Percentiles rank a stretch among this genome's conserved stretches.
These are phyloP conservation scores for Phytophthora syringae DNA, from an alignment of 352 stramenopile genomes.

Conservation along the genomic window DNA sequence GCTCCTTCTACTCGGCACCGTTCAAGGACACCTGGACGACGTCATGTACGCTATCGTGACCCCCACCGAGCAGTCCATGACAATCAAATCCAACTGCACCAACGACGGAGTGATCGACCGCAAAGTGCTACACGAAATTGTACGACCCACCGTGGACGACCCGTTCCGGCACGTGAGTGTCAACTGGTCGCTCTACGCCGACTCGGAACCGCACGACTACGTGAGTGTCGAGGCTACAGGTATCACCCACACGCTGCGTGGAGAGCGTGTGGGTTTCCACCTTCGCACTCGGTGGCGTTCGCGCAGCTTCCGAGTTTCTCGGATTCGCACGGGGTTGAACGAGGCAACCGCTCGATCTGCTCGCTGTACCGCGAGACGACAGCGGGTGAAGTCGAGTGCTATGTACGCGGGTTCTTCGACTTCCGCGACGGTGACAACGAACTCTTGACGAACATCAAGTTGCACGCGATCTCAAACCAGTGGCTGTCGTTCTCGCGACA, in stretches of 20 bases:
- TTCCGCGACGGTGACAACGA: conserved; percentile 29
- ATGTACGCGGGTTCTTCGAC: conserved; percentile 43
- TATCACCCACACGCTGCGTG: conserved; percentile 14
- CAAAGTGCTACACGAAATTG: conserved; percentile 31
- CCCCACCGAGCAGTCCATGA: conserved; percentile 37
- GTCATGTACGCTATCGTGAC: conserved; percentile 40
- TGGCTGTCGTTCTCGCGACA: conserved; percentile 29
- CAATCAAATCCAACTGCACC: conserved; percentile 45
- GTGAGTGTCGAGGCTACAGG: conserved; percentile 54
- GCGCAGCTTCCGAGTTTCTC: conserved; percentile 21
- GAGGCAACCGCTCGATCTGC: conserved; percentile 32
- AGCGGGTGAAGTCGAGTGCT: conserved; percentile 24
- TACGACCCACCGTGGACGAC: conserved; percentile 26
- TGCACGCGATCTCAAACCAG: conserved; percentile 27
- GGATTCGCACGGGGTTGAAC: conserved; percentile 21
- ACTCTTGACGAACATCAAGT: conserved; percentile 27
- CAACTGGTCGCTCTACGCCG: conserved; percentile 44
- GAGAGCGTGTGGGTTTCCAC: conserved; percentile 50
- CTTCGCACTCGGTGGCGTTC: conserved; percentile 50
- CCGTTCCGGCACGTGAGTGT: conserved; percentile 49
- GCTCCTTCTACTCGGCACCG: conserved; percentile 31
- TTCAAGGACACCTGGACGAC: conserved; percentile 28
- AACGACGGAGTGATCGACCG: conserved; percentile 42
- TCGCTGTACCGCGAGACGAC: conserved; percentile 22
- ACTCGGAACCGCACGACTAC: conserved; percentile 46